Base-by-base conservation (phyloP, 306 rosid genomes). In the Lathyrus aphaca region DNA sequence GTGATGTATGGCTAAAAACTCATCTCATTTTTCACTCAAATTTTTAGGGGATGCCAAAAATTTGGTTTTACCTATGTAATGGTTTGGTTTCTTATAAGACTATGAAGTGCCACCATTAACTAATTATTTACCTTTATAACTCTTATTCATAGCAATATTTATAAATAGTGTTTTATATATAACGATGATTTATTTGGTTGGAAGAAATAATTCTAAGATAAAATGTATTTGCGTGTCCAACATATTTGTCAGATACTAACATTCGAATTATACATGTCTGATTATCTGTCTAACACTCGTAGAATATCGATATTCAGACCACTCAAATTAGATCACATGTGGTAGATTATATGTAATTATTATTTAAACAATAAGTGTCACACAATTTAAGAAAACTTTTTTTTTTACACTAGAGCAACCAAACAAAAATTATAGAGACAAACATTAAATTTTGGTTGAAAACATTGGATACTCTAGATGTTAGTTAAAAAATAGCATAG, bases 131-230 rank as follows among this genome's bases (percentile, higher is more conserved):
- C 43, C 64, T 21, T 37, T 51, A 10, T 66, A 30, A 48, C 2
- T 56, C 25, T 63, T 15, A 32, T 69, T 51, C 53, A 43, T 65
- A 13, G 80, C 50, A 70, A 78, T 37, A 65, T 71, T 75, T 59
- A 63, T 68, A 74, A 9, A 38, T 39, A 25, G 2, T 6, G 10
- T 14, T n/a, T 53, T 51, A 15, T 29, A 39, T 25, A 35, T 18
- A n/a, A 63, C 45, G 37, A 61, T n/a, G 70, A 32, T 44, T 45
- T 60, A 32, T n/a, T 71, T 12, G 29, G 55, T 71, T 12, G 29
- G 55, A 61, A 54, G 48, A 29, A 17, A 17, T 43, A 12, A 12
- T 45, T 68, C n/a, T 18, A 3, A 65, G n/a, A 19, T 39, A n/a
- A 39, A 45, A 35, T 0, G 39, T 35, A 7, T 7, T 35, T 35